Base-by-base conservation (phyloP, 176 grass and related monocot species). In the Triticum dicoccoides region DNA sequence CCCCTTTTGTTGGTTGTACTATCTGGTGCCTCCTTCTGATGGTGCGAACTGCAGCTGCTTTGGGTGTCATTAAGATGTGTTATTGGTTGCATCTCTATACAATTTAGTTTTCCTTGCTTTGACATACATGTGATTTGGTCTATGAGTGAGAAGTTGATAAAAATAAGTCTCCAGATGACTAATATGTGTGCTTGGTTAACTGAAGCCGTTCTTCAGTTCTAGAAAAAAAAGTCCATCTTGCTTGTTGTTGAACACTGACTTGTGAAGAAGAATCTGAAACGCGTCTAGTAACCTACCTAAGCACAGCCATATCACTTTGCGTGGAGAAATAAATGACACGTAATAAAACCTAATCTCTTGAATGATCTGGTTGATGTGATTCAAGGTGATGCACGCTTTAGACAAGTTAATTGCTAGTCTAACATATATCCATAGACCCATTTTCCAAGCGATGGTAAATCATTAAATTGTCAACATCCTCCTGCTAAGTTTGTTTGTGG, bases 271-370 rank as follows among this genome's bases (percentile, higher is more conserved):
- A 51, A 84, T 33, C 13, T 17, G 13, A 83, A 66, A 51, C 35
- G 11, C 21, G 20, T 38, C 35, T 47, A 78, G 20, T 84, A 20
- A 84, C 59, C 11, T 68, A 10, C 6, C 39, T 73, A 74, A 29
- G 33, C 52, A 73, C 32, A 73, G 20, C 33, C 56, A 35, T 18
- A 85, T 54, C 34, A 25, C 70, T 77, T 30, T 81, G 32, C 14
- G 77, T 77, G 77, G 89, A 81, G 30, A 71, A 77, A 91, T 64
- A 13, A 8, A 29, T 52, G 69, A 85, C 82, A 56, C 65, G 56
- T 70, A 76, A 61, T 80, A 30, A 68, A 80, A 84, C 2, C 18
- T 69, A 73, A 42, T 11, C 45, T 52, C 68, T 62, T 18, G 25
- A 10, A 84, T 49, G 67, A 87, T 68, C 59, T 74, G 72, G 61